phyloP scores from a whole-genome alignment of 2,329 filamentous ascomycete species.

The Sclerotinia sclerotiorum region DNA sequence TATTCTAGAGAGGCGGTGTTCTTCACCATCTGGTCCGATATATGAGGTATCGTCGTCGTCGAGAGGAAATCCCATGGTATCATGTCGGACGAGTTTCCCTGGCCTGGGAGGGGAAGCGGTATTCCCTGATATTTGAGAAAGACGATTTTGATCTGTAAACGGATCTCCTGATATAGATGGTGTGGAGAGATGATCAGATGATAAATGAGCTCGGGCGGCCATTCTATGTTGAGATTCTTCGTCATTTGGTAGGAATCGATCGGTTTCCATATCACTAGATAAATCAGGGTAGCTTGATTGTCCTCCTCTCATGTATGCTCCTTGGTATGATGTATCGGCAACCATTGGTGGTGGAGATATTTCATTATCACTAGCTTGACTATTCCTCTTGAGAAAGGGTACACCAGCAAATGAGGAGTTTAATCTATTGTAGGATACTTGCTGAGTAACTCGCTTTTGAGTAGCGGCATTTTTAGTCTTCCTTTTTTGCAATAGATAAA shows the following conservation, averaged over 20 bases:
- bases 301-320: conserved; percentile 26
- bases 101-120: neutral
- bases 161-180: conserved; percentile 15
- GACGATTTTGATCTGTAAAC: conserved; percentile 19
- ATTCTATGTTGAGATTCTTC: conserved; percentile 22
- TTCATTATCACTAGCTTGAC: conserved; percentile 13
- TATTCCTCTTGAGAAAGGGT: conserved; percentile 25
- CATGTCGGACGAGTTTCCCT: conserved; percentile 17
- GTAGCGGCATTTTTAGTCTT: conserved; percentile 24
- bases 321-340: conserved; percentile 21
- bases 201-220: neutral
- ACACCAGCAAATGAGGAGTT: conserved; percentile 31
- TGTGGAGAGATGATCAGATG: conserved; percentile 17
- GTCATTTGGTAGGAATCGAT: conserved; percentile 26
- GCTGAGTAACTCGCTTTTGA: conserved; percentile 23
- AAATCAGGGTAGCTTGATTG: conserved; percentile 22
- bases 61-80: conserved; percentile 35
- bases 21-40: conserved; percentile 13
- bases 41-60: conserved; percentile 23
- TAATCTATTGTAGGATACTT: conserved; percentile 30
- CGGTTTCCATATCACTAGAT: conserved; percentile 23
- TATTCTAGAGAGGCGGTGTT: conserved; percentile 4
- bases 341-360: conserved; percentile 18
- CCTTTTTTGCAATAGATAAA: conserved; percentile 27
- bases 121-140: neutral